Evolutionary conservation across 192 early-diverging fungal genomes (phyloP).

Genomic region (Cladochytrium replicatum): DNA sequence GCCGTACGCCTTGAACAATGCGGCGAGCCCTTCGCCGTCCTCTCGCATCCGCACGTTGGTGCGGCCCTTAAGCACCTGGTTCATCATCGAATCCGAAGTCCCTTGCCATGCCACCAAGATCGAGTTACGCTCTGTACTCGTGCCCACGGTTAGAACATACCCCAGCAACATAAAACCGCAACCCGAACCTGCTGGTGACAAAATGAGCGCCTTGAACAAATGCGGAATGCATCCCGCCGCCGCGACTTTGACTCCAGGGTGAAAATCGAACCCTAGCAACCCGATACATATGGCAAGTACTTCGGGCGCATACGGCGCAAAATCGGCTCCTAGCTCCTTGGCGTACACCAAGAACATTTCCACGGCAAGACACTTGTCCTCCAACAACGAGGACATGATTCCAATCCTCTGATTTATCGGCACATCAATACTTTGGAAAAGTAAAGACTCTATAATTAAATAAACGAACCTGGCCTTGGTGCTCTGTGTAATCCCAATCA

Average conservation of each 20-base stretch:
- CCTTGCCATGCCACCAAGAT: too few relatives aligned
- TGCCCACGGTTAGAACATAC: too few relatives aligned
- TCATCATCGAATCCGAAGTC: too few relatives aligned
- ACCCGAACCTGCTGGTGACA: too few relatives aligned
- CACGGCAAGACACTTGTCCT: constrained; percentile 97
- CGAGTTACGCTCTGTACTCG: too few relatives aligned
- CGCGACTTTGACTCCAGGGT: constrained; percentile 89
- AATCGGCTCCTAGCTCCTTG: constrained; percentile 78
- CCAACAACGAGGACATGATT: constrained; percentile 88
- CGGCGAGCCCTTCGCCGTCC: too few relatives aligned
- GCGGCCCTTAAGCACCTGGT: too few relatives aligned
- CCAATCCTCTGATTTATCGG: constrained; percentile 61
- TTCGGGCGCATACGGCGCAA: constrained; percentile 72
- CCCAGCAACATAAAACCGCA: too few relatives aligned
- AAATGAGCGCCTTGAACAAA: constrained; percentile 64
- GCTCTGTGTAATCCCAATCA: constrained; percentile 92
- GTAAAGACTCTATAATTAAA: too few relatives aligned
- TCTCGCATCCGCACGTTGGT: too few relatives aligned
- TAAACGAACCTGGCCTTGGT: constrained; percentile 82
- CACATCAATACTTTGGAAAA: not conserved
- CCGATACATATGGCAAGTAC: constrained; percentile 82
- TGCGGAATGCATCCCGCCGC: constrained; percentile 74
- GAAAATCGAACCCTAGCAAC: constrained; percentile 92
- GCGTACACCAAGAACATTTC: constrained; percentile 97
- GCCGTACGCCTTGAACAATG: too few relatives aligned